Conservation (phyloP, 495 filamentous ascomycete species). For the Echria macrotheca region DNA sequence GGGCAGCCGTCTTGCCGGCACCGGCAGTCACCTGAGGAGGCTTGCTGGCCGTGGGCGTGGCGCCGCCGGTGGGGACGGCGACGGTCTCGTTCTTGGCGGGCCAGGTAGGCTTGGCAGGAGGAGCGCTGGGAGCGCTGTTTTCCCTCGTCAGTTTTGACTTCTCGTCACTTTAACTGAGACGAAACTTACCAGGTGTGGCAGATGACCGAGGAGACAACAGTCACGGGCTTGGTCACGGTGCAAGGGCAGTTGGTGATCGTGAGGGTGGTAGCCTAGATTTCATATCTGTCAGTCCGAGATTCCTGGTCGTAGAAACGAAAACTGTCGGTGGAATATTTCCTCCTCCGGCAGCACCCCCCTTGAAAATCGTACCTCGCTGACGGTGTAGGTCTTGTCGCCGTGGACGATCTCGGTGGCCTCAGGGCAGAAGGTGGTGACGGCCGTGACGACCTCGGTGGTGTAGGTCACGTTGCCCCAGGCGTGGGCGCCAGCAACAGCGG, state of each 20-base stretch:
- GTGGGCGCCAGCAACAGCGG: slow-evolving; percentile 58
- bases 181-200: slow-evolving; percentile 60
- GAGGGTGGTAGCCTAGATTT: slow-evolving; percentile 62
- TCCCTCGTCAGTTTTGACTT: too few species aligned
- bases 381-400: slow-evolving; percentile 69
- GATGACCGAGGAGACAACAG: slow-evolving; percentile 55
- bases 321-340: neutral
- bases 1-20: slow-evolving; percentile 59
- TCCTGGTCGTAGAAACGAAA: neutral
- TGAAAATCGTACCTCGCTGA: slow-evolving; percentile 54
- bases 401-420: slow-evolving; percentile 64
- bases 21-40: slow-evolving; percentile 47
- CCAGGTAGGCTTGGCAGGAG: slow-evolving; percentile 3
- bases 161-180: too few species aligned
- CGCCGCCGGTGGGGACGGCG: slow-evolving; percentile 24
- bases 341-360: too few species aligned
- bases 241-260: slow-evolving; percentile 75
- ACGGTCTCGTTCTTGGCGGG: slow-evolving; percentile 30
- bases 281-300: neutral
- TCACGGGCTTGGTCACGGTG: slow-evolving; percentile 69
- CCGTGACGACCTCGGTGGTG: slow-evolving; percentile 73
- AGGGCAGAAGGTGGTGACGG: slow-evolving; percentile 84
- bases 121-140: neutral
- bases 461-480: slow-evolving; percentile 47
- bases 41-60: slow-evolving; percentile 23